Conservation (phyloP, 805 yeast genomes). For the Starmerella geochares region DNA sequence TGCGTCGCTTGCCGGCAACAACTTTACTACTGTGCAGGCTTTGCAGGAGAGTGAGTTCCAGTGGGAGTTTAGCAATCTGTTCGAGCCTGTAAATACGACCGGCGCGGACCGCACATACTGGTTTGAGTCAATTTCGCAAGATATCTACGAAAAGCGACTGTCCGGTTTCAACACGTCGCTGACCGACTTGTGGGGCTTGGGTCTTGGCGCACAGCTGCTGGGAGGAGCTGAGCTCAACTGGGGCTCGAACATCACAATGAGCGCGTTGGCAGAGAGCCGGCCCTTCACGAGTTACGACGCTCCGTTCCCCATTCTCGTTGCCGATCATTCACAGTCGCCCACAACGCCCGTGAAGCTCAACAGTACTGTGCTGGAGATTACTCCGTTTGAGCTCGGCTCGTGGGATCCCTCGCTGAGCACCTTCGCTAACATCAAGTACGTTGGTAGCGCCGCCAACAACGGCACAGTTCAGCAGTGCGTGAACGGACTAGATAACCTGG, state of each 20-base stretch:
- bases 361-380: constrained; percentile 47
- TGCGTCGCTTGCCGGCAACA: constrained; percentile 56
- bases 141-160: constrained; percentile 42
- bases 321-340: constrained; percentile 38
- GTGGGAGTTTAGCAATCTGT: constrained; percentile 60
- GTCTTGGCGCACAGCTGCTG: constrained; percentile 63
- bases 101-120: constrained; percentile 38
- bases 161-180: constrained; percentile 63
- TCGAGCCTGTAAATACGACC: constrained; percentile 54
- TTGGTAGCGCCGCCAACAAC: constrained; percentile 1
- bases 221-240: constrained; percentile 52
- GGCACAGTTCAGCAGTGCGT: constrained; percentile 36
- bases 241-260: constrained; percentile 49
- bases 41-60: constrained; percentile 41
- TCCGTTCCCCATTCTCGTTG: constrained; percentile 62
- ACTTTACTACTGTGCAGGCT: constrained; percentile 60
- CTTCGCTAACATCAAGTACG: constrained; percentile 34
- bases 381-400: constrained; percentile 68
- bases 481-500: constrained; percentile 68
- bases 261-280: constrained; percentile 31
- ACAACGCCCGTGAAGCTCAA: constrained; percentile 48
- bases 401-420: constrained; percentile 70
- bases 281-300: constrained; percentile 48
- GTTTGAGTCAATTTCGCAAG: constrained; percentile 37
- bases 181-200: constrained; percentile 78